Evolutionary conservation across 2,329 filamentous ascomycete species (phyloP), one percentile per base, ranked within the genome.

Genomic region (Penicillium oxalicum): DNA sequence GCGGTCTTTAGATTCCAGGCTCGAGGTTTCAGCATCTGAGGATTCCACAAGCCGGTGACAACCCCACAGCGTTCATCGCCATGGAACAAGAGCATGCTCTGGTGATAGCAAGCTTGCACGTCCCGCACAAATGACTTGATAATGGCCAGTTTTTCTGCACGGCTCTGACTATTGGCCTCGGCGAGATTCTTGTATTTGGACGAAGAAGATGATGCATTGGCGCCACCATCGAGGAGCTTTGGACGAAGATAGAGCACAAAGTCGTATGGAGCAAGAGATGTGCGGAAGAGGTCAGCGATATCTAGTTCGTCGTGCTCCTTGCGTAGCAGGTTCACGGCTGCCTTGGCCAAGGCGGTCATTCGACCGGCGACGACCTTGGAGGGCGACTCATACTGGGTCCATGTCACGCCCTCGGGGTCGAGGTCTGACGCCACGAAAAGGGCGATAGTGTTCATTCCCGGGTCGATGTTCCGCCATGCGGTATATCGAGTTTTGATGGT

Each of bases 391-490:
- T 79, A 78, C 44, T 89, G 80, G 0, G 86, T 95, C 78, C 89
- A 97, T 0, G 85, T 86, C 7, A 84, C 81, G 3, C 93, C 93
- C 33, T 86, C 86, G 4, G 74, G 70, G 59, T 96, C 90, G 54
- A 87, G 74, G 45, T 87, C 86, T 0, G 88, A 90, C 2, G 89
- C 89, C 4, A 86, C 86, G 61, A 96, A 87, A 35, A 97, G 73
- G 13, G 86, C 84, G 2, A 88, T 81, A 52, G 83, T 83, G 69
- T 93, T 95, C 83, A 97, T 87, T 45, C 79, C 82, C 1, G 91
- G 90, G 61, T 98, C 93, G 46, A 93, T 83, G 56, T 86, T 88
- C 49, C 93, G 80, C 88, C 89, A 95, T 11, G 86, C 84, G 52
- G 88, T 82, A 49, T 97, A 84, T 18, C 86, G 82, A 4, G 83